phyloP scores from a whole-genome alignment of 495 filamentous ascomycete species.

The Lepidopterella palustris region DNA sequence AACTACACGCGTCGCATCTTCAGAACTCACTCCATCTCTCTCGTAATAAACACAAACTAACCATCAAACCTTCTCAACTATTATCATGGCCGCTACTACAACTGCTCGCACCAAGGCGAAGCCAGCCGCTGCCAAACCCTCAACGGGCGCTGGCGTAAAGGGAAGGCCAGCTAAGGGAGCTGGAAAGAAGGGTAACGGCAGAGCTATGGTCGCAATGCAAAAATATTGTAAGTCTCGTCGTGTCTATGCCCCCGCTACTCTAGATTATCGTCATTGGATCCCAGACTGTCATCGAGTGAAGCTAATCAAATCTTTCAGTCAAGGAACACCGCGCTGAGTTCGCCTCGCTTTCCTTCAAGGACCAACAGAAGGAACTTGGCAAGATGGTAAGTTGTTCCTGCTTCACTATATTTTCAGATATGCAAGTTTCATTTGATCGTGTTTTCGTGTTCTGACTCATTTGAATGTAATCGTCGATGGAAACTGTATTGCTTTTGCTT shows the following conservation, averaged over 20 bases:
- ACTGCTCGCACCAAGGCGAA: not conserved
- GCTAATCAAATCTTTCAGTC: not conserved
- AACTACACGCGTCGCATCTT: no score
- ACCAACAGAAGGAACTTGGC: slow-evolving; percentile 2
- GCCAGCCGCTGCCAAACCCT: not conserved
- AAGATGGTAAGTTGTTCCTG: not conserved
- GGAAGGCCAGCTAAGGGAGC: not conserved
- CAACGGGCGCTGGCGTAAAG: not conserved
- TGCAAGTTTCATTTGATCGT: not conserved
- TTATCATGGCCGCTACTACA: not conserved
- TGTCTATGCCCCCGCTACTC: not conserved
- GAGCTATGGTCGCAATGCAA: not conserved
- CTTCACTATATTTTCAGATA: not conserved
- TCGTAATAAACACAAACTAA: not conserved
- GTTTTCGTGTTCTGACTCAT: not conserved
- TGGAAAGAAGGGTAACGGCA: not conserved
- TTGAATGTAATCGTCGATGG: not conserved
- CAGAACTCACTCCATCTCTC: not conserved
- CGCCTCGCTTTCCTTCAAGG: not conserved
- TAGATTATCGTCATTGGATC: no score
- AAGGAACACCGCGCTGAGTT: not conserved
- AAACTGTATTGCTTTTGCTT: not conserved
- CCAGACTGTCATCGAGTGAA: no score
- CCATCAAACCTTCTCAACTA: not conserved
- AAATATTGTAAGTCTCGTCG: not conserved